Percentiles rank a stretch among this genome's conserved stretches.
These are phyloP conservation scores for Eucalyptus urophylla DNA, from an alignment of 345 rosid genomes.

Conservation along the genomic window DNA sequence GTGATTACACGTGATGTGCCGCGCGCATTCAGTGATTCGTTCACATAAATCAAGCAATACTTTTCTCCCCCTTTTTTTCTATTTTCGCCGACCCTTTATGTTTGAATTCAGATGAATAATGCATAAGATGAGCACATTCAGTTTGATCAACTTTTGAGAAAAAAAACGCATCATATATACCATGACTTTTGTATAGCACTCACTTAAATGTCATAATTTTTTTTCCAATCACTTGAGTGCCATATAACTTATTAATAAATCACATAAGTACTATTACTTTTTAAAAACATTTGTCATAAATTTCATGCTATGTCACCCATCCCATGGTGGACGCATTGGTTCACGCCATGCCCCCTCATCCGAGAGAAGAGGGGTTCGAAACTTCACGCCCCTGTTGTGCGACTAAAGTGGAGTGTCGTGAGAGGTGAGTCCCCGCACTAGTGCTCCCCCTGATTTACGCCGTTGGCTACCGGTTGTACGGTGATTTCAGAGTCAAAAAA, in stretches of 20 bases:
- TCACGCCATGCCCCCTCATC: too few species aligned
- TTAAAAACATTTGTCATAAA: rapidly evolving
- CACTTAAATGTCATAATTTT: not conserved
- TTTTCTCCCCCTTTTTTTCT: not conserved
- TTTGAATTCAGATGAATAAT: not conserved
- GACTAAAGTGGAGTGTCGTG: too few species aligned
- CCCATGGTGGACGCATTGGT: too few species aligned
- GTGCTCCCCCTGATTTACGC: too few species aligned
- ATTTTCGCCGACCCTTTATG: not conserved
- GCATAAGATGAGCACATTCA: not conserved
- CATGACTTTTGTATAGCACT: not conserved
- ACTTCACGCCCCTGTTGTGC: too few species aligned
- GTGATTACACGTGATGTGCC: not conserved
- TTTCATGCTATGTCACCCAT: not conserved
- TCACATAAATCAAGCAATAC: not conserved
- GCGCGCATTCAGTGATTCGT: not conserved
- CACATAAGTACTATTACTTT: not conserved
- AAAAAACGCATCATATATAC: rapidly evolving
- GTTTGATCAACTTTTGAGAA: not conserved
- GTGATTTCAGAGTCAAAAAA: too few species aligned
- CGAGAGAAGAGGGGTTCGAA: too few species aligned
- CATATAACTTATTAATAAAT: not conserved
- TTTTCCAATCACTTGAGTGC: not conserved
- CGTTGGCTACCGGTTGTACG: too few species aligned
- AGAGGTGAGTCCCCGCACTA: too few species aligned